Evolutionary conservation across 306 rosid species (phyloP).

Genomic region (Dryas drummondii): DNA sequence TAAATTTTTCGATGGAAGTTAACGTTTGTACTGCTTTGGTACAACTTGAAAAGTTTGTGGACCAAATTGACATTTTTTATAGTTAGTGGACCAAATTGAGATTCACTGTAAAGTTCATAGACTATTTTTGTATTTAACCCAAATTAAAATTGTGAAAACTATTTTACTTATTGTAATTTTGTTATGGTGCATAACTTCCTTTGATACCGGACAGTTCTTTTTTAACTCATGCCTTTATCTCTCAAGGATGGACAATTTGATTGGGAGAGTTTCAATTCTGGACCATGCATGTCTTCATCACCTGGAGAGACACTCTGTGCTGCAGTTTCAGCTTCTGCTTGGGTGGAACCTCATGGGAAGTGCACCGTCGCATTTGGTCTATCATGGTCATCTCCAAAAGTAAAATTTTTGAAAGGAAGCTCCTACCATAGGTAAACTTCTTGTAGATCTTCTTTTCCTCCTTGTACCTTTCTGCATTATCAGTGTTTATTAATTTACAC

Average conservation of each 20-base stretch:
- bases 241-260: conserved; percentile 88
- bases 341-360: conserved; percentile 99
- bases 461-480: conserved; percentile 15
- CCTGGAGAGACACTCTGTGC: conserved; percentile 93
- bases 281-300: conserved; percentile 84
- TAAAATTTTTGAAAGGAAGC: conserved; percentile 84
- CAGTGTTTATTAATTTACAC: neutral
- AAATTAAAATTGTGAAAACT: neutral
- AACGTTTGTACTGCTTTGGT: too few relatives aligned
- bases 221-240: conserved; percentile 1
- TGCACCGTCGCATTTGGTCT: conserved; percentile 89
- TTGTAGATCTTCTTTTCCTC: conserved; percentile 8
- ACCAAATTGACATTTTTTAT: too few relatives aligned
- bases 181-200: conserved; percentile 2
- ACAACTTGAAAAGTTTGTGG: too few relatives aligned
- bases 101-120: too few relatives aligned
- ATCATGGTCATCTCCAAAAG: conserved; percentile 97
- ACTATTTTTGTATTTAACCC: too few relatives aligned
- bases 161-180: neutral
- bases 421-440: conserved; percentile 66
- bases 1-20: too few relatives aligned
- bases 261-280: conserved; percentile 68
- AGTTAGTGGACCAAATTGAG: too few relatives aligned
- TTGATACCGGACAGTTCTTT: neutral
- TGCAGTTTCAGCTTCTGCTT: conserved; percentile 92